Base-by-base conservation (phyloP, 2,329 filamentous ascomycete species). In the Neocatenulostroma microsporum region DNA sequence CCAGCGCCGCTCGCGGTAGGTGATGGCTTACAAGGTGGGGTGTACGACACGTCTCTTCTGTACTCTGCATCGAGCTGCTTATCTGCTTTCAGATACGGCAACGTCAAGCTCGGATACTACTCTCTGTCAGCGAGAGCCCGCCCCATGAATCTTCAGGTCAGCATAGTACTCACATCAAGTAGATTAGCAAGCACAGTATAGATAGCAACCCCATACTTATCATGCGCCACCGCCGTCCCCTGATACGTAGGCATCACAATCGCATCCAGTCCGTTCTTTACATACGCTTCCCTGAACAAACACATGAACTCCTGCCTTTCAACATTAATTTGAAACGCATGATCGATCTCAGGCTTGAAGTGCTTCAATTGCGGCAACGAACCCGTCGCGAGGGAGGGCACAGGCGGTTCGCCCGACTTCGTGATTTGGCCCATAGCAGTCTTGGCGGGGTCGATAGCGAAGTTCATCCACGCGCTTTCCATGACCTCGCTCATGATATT, bases 121-220 rank as follows among this genome's bases (percentile, higher is more conserved):
- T 20, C 14, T 18, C 14, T 14, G 17, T 20, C 18, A 17, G 6
- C 29, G 11, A 8, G 29, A 10, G 11, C 6, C 14, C 29, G 7
- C 20, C 29, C 11, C 23, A 8, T 8, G n/a, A 24, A 24, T 24
- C n/a, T 24, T n/a, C 8, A 8, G n/a, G n/a, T n/a, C n/a, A n/a
- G 23, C 9, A 30, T 30, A 8, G 6, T 3, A 5, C 37, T 26
- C 18, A 40, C 41, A 26, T 41, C 39, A 9, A 44, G 35, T 27
- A 39, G 9, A 39, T 76, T 78, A 51, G 64, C 64, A 20, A 75
- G 41, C 13, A 66, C 49, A 0, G 73, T 75, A 35, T 71, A 73
- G 1, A 61, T 52, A 1, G 65, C 57, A 0, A 61, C 19, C 0
- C 68, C 64, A 50, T 68, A 76, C 0, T 58, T 63, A 49, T 77